Conservation (phyloP, 495 filamentous ascomycete genomes). For the Xylaria intraflava region DNA sequence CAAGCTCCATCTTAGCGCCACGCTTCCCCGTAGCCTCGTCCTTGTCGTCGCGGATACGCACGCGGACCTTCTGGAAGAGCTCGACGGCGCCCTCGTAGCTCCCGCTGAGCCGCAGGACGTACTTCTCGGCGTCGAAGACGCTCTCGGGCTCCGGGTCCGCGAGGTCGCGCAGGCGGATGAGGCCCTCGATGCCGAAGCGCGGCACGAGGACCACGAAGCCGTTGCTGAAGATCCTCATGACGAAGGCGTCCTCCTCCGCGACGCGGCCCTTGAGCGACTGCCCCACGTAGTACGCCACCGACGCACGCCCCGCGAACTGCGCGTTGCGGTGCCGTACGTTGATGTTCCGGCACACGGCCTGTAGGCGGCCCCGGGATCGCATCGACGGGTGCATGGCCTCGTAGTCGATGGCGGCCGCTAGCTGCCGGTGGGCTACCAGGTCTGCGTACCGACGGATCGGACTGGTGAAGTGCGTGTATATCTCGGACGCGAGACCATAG, state of each 20-base stretch:
- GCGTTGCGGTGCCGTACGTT: conserved; percentile 96
- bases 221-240: conserved; percentile 96
- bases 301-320: conserved; percentile 86
- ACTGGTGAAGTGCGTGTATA: conserved; percentile 98
- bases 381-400: conserved; percentile 73
- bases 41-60: conserved; percentile 83
- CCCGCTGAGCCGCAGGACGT: conserved; percentile 55
- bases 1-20: conserved; percentile 66
- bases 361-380: conserved; percentile 71
- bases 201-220: conserved; percentile 95
- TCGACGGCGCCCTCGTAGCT: conserved; percentile 57
- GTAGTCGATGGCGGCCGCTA: conserved; percentile 90
- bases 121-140: conserved; percentile 76
- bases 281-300: conserved; percentile 94
- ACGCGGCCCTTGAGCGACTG: conserved; percentile 85
- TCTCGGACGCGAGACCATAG: conserved; percentile 90
- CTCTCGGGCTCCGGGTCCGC: conserved; percentile 67
- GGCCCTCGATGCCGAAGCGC: conserved; percentile 86
- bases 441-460: conserved; percentile 97
- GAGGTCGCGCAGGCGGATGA: conserved; percentile 80
- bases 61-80: conserved; percentile 82
- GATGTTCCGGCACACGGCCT: conserved; percentile 94
- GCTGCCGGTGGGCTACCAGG: conserved; percentile 85
- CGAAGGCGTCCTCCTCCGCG: conserved; percentile 80
- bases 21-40: conserved; percentile 93